phyloP scores from a whole-genome alignment of 2,329 filamentous ascomycete species.

The Stemphylium lycopersici region DNA sequence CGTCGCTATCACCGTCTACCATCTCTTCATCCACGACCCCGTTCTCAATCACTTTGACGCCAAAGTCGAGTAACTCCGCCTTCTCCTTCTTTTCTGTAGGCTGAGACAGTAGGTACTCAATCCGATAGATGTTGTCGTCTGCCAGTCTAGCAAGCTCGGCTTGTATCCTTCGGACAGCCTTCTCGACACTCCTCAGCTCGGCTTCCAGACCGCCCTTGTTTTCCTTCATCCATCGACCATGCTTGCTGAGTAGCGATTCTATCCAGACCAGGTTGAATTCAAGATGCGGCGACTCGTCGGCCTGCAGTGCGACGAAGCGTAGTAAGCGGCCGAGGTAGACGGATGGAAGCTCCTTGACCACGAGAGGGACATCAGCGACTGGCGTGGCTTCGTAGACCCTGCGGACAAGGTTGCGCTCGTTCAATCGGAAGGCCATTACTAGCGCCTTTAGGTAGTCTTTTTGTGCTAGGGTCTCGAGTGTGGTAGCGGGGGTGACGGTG shows the following conservation, averaged over 20 bases:
- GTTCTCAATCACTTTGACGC: conserved; percentile 37
- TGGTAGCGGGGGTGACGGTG: conserved; percentile 82
- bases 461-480: conserved; percentile 71
- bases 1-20: conserved; percentile 42
- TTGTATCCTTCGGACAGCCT: conserved; percentile 79
- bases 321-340: conserved; percentile 87
- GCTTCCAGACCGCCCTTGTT: conserved; percentile 80
- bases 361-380: conserved; percentile 72
- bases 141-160: conserved; percentile 82
- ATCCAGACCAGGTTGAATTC: conserved; percentile 97
- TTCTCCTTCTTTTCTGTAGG: conserved; percentile 46
- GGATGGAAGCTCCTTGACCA: conserved; percentile 78
- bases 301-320: conserved; percentile 84
- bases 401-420: conserved; percentile 80
- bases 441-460: conserved; percentile 88
- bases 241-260: conserved; percentile 77
- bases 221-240: conserved; percentile 84
- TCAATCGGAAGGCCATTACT: conserved; percentile 96
- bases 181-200: conserved; percentile 81
- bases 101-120: conserved; percentile 77
- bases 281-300: conserved; percentile 88
- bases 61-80: conserved; percentile 37
- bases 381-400: conserved; percentile 87
- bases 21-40: conserved; percentile 47
- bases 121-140: conserved; percentile 86